Percentiles rank a stretch among this genome's conserved stretches.
Conservation (phyloP, 768 basidiomycete species). For the Punctularia strigosozonata region DNA sequence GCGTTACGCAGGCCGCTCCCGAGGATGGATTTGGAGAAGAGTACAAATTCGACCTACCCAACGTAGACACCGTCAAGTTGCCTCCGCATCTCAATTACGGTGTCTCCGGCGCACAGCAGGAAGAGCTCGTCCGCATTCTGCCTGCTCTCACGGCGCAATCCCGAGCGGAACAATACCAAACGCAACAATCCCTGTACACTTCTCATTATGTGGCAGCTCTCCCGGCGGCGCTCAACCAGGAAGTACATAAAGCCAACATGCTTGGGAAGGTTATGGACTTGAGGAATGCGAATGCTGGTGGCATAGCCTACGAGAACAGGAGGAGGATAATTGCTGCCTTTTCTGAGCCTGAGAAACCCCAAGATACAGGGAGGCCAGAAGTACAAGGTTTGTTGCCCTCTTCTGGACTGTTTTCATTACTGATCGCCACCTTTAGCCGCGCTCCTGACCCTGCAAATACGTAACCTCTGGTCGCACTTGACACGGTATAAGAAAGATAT, state of each 20-base stretch:
- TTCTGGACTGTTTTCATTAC: constrained; percentile 1
- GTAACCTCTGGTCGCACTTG: constrained; percentile 70
- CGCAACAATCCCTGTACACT: background rate
- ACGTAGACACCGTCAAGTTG: constrained; percentile 14
- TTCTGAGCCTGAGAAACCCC: constrained; percentile 53
- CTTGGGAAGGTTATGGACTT: constrained; percentile 72
- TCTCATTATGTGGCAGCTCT: background rate
- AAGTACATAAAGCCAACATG: constrained; percentile 34
- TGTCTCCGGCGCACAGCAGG: constrained; percentile 43
- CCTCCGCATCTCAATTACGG: constrained; percentile 56
- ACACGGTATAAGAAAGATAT: constrained; percentile 60
- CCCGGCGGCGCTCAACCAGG: constrained; percentile 15
- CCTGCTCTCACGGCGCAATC: constrained; percentile 36
- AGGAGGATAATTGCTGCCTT: constrained; percentile 69
- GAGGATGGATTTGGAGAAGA: too few relatives aligned
- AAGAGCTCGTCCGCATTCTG: constrained; percentile 54
- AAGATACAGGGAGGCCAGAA: constrained; percentile 74
- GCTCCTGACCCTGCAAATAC: constrained; percentile 75
- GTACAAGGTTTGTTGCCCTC: constrained; percentile 64
- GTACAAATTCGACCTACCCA: constrained; percentile 2
- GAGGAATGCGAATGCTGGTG: constrained; percentile 75
- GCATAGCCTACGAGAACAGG: constrained; percentile 83
- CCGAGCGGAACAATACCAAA: background rate
- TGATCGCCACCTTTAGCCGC: constrained; percentile 44
- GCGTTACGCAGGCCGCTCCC: background rate